Evolutionary conservation across 1,139 yeast genomes (phyloP), one percentile per base, ranked within the genome.

Genomic region (Pneumocystis jirovecii): DNA sequence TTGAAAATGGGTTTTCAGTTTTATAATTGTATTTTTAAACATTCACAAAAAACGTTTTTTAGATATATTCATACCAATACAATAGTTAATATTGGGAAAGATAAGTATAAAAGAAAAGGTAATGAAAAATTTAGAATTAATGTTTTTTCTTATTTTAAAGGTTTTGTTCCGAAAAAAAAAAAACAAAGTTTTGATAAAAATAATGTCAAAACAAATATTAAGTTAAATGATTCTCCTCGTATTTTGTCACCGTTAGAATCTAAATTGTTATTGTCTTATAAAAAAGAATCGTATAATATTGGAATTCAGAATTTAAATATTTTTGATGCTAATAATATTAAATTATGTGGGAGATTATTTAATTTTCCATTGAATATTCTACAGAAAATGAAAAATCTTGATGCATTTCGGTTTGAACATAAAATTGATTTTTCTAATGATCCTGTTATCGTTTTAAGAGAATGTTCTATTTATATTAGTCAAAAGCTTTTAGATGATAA

Each of bases 381-480:
- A 15, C 31, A 50, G 15, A 62, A 66, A 40, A 59, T 67, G n/a
- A 56, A 56, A 21, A 50, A 64, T 8, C 50, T 67, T 44, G 68
- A 64, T 25, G 63, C 65, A 19, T 15, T 67, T 29, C 61, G 63
- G 19, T 42, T 35, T 17, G 64, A 63, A 15, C 65, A 61, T 57
- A 57, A 61, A 15, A 60, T 61, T 34, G 65, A 67, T 37, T 61
- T 50, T 50, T 67, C 67, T 29, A 31, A 66, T 12, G 65, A 61
- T 25, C 59, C 62, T 15, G 65, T 67, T n/a, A 29, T 66, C n/a
- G 61, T 67, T n/a, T 57, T 65, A 21, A 61, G 69, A 19, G 56
- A 63, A n/a, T 56, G 61, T 8, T 61, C 65, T 12, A 37, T 61
- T 15, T 56, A 50, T 31, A 25, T 67, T 17, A 45, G 62, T 17